These are phyloP conservation scores for Cyclostephanos invisitatus DNA, from an alignment of 108 stramenopile genomes.

Conservation along the genomic window DNA sequence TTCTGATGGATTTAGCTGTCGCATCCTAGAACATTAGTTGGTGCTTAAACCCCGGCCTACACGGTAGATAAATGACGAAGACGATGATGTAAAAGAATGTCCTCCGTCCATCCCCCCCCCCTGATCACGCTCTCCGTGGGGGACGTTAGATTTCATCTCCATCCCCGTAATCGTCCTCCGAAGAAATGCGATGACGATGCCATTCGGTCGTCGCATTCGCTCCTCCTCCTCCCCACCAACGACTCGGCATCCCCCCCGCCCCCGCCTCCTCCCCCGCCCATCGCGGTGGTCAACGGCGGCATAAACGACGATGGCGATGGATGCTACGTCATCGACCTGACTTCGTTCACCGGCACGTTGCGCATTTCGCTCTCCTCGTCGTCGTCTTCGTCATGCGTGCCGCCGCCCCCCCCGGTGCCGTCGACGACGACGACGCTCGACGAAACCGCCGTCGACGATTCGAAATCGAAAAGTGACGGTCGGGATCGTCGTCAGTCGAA, in stretches of 20 bases:
- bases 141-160: constrained; percentile 25
- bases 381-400: neutral
- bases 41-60: too few species aligned
- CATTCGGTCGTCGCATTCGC: neutral
- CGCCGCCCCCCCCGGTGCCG: neutral
- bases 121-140: constrained; percentile 25
- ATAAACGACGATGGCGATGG: neutral
- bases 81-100: too few species aligned
- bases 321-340: constrained; percentile 16
- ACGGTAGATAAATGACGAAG: too few species aligned
- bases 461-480: neutral
- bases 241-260: neutral
- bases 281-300: neutral
- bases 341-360: constrained; percentile 29
- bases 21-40: too few species aligned
- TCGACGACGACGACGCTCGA: neutral
- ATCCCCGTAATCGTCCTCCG: neutral
- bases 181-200: neutral
- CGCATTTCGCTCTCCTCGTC: constrained; percentile 1
- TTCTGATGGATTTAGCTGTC: too few species aligned
- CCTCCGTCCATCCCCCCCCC: neutral
- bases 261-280: neutral
- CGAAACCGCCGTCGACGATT: neutral
- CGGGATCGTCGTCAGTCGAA: neutral
- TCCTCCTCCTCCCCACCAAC: too few species aligned